These are phyloP conservation scores for Akebia trifoliata DNA, from an alignment of 164 flowering plant genomes.

Conservation along the genomic window DNA sequence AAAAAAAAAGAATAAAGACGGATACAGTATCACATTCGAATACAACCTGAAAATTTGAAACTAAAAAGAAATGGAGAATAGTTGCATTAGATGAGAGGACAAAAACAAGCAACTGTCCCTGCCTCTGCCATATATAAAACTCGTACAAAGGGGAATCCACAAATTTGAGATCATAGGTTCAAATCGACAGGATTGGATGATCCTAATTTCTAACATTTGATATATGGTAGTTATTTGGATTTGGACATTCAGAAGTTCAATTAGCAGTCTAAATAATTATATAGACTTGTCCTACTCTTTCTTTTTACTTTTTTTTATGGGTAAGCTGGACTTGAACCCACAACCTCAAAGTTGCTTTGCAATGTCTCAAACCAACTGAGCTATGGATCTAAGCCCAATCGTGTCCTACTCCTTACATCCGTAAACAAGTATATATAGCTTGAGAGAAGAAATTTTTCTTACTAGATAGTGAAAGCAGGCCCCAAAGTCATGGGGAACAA, in stretches of 20 bases:
- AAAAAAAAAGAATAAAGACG: not conserved
- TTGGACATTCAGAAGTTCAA: too few relatives aligned
- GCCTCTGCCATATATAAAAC: not conserved
- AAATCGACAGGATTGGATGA: not conserved
- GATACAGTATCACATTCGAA: too few relatives aligned
- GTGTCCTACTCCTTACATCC: not conserved
- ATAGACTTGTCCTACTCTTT: too few relatives aligned
- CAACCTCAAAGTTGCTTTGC: too few relatives aligned
- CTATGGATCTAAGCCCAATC: too few relatives aligned
- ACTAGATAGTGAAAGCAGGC: slow-evolving; percentile 97
- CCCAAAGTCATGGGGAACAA: slow-evolving; percentile 91
- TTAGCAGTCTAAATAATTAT: too few relatives aligned
- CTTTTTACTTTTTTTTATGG: too few relatives aligned
- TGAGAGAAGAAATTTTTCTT: slow-evolving; percentile 11
- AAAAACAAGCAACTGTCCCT: not conserved
- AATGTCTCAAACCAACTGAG: too few relatives aligned
- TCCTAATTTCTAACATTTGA: too few relatives aligned
- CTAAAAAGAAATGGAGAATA: not conserved
- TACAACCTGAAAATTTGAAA: too few relatives aligned
- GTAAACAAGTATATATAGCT: not conserved
- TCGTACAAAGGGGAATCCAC: not conserved
- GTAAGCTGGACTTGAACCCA: too few relatives aligned
- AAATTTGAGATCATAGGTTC: not conserved
- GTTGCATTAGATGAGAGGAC: not conserved
- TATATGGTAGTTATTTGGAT: too few relatives aligned